Evolutionary conservation across 2,329 filamentous ascomycete genomes (phyloP).

Genomic region (Scedosporium minutisporum): DNA sequence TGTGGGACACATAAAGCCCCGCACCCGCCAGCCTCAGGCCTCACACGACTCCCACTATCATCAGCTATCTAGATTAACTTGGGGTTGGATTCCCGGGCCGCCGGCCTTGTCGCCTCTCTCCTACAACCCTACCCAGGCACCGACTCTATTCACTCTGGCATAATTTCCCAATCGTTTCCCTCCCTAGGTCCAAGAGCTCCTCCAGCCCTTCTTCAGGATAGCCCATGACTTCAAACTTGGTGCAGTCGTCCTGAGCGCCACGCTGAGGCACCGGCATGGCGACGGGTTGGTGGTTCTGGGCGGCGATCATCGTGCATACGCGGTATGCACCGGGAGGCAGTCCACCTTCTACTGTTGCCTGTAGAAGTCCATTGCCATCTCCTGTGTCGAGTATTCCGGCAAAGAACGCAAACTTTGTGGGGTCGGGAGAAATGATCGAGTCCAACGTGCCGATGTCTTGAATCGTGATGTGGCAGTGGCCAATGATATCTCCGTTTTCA

Average conservation of each 20-base stretch:
- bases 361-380: slow-evolving; percentile 34
- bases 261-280: slow-evolving; percentile 47
- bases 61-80: too few species aligned
- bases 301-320: slow-evolving; percentile 40
- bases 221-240: slow-evolving; percentile 31
- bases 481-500: slow-evolving; percentile 25
- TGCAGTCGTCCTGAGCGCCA: slow-evolving; percentile 43
- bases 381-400: slow-evolving; percentile 46
- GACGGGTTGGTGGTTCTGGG: slow-evolving; percentile 45
- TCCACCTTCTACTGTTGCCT: slow-evolving; percentile 32
- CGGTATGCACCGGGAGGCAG: slow-evolving; percentile 38
- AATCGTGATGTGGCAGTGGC: slow-evolving; percentile 41
- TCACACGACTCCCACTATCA: too few species aligned
- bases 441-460: slow-evolving; percentile 33
- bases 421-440: slow-evolving; percentile 25
- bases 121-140: too few species aligned
- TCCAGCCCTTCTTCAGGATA: too few species aligned
- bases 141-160: too few species aligned
- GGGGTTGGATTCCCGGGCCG: too few species aligned
- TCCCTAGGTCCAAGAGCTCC: too few species aligned
- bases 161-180: too few species aligned
- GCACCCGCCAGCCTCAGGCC: too few species aligned
- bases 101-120: too few species aligned
- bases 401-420: slow-evolving; percentile 40
- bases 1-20: too few species aligned